Conservation (phyloP, 2,329 filamentous ascomycete genomes). For the Eurotiales sp. region DNA sequence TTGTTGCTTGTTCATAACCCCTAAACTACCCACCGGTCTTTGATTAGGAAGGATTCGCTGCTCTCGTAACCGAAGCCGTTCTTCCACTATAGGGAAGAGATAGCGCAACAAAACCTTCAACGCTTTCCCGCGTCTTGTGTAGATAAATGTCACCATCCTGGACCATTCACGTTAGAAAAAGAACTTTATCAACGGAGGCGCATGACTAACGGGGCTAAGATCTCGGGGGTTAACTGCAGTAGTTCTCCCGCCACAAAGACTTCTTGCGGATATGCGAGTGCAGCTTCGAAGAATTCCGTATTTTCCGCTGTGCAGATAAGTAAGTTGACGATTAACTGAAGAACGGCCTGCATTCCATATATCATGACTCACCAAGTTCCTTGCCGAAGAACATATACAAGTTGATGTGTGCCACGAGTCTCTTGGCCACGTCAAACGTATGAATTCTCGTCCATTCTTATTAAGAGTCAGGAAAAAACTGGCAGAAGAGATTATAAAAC, state of each 20-base stretch:
- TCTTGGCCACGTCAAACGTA: not conserved
- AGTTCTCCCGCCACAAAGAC: not conserved
- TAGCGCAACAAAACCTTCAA: not conserved
- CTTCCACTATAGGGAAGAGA: conserved; percentile 1
- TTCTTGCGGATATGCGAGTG: conserved; percentile 4
- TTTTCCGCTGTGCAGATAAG: too few relatives aligned
- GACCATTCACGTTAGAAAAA: too few relatives aligned
- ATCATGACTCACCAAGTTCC: not conserved
- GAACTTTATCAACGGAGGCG: not conserved
- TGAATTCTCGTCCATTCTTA: not conserved
- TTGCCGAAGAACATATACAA: not conserved
- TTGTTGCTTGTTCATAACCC: too few relatives aligned
- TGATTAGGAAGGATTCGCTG: too few relatives aligned
- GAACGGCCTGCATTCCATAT: too few relatives aligned
- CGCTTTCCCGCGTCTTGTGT: too few relatives aligned
- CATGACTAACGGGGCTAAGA: not conserved
- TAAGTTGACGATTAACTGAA: too few relatives aligned
- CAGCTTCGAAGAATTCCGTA: not conserved
- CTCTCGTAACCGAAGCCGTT: not conserved
- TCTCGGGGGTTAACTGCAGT: not conserved
- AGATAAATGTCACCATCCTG: too few relatives aligned
- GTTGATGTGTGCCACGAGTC: not conserved
- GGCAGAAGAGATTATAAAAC: too few relatives aligned
- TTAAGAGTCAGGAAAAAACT: too few relatives aligned
- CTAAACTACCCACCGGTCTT: too few relatives aligned